Percentiles rank a stretch among this genome's conserved stretches.
Evolutionary conservation across 805 yeast species (phyloP).

Genomic region (Saccharomycopsis babjevae): DNA sequence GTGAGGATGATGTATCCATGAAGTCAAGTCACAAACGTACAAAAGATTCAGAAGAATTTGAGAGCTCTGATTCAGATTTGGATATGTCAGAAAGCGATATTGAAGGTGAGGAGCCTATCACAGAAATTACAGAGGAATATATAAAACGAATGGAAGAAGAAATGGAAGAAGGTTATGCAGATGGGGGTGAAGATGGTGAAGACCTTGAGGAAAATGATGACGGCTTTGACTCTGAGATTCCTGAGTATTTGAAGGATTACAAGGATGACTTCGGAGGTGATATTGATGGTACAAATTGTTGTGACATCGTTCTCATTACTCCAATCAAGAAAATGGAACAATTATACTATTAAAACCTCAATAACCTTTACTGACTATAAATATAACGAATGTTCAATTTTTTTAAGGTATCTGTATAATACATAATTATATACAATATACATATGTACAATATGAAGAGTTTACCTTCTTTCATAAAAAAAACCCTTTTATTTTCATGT

Average conservation of each 20-base stretch:
- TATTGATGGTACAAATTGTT: conserved; percentile 43
- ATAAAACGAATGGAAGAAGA: conserved; percentile 2
- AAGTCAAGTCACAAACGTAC: not conserved
- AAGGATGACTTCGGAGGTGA: conserved; percentile 21
- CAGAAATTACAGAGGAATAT: conserved; percentile 3
- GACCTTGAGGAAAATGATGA: conserved; percentile 7
- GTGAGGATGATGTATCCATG: not conserved
- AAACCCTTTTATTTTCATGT: not conserved
- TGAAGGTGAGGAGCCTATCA: conserved; percentile 18
- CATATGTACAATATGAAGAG: not conserved
- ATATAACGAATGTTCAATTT: not conserved
- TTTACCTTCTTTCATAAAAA: not conserved
- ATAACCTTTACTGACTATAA: not conserved
- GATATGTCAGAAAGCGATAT: conserved; percentile 18
- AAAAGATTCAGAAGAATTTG: conserved; percentile 8
- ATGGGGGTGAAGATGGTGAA: conserved; percentile 18
- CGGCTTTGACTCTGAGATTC: not conserved
- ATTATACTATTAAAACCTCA: not conserved
- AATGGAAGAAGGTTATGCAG: not conserved
- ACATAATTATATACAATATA: not conserved
- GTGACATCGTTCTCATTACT: conserved; percentile 48
- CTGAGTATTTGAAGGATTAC: conserved; percentile 10
- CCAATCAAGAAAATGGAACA: not conserved
- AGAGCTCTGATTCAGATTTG: conserved; percentile 17
- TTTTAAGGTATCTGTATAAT: not conserved